Percentiles rank a stretch among this genome's conserved stretches.
These are phyloP conservation scores for Triticum urartu DNA, from an alignment of 176 grass and related monocot genomes.

Conservation along the genomic window DNA sequence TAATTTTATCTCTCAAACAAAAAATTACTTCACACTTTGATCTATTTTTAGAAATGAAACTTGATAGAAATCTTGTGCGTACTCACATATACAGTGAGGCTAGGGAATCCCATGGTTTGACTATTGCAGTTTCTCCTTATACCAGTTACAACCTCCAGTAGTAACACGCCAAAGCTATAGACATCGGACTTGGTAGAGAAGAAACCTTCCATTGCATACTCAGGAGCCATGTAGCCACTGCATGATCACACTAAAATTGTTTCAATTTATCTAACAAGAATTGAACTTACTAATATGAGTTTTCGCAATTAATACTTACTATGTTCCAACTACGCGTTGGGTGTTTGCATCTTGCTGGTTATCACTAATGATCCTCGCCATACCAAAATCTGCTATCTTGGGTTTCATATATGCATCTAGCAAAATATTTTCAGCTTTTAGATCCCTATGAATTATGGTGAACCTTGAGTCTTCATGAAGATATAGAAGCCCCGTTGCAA, in stretches of 20 bases:
- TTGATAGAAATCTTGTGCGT: not conserved
- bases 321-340: conserved; percentile 25
- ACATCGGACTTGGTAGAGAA: conserved; percentile 51
- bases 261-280: not conserved
- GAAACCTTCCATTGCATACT: conserved; percentile 54
- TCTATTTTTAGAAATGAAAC: not conserved
- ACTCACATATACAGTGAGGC: conserved; percentile 47
- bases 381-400: conserved; percentile 53
- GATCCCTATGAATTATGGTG: conserved; percentile 50
- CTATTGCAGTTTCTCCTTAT: conserved; percentile 22
- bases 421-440: conserved; percentile 44
- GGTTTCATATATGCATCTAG: conserved; percentile 45
- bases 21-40: not conserved
- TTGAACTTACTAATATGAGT: not conserved
- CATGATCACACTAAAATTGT: not conserved
- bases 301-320: not conserved
- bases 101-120: conserved; percentile 3
- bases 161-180: conserved; percentile 47
- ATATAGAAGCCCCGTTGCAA: conserved; percentile 53
- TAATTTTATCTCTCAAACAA: not conserved
- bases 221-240: conserved; percentile 52
- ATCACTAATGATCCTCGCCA: conserved; percentile 50
- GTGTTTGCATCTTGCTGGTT: conserved; percentile 45
- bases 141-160: conserved; percentile 47
- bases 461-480: conserved; percentile 61